Percentiles rank a stretch among this genome's conserved stretches.
These are phyloP conservation scores for Cystofilobasidium capitatum DNA, from an alignment of 768 basidiomycete species.

Conservation along the genomic window DNA sequence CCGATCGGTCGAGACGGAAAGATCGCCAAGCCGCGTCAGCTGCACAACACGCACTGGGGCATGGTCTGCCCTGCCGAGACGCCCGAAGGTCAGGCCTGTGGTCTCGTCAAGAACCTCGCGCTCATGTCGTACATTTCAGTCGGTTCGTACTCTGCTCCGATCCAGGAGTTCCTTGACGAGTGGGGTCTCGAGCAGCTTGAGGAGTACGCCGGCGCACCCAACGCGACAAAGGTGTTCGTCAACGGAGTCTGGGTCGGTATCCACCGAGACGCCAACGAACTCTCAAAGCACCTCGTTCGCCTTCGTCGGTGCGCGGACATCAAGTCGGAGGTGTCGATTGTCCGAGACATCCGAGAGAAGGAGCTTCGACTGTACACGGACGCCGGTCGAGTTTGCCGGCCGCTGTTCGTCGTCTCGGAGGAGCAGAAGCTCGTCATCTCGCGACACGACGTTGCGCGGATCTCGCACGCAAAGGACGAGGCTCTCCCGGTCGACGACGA, in stretches of 20 bases:
- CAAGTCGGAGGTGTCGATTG: conserved; percentile 89
- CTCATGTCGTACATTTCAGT: conserved; percentile 98
- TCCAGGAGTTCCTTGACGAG: conserved; percentile 96
- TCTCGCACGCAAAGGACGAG: conserved; percentile 48
- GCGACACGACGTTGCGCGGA: conserved; percentile 72
- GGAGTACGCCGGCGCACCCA: conserved; percentile 66
- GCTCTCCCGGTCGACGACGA: conserved; percentile 40
- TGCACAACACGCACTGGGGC: conserved; percentile 99
- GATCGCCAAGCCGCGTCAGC: conserved; percentile 96
- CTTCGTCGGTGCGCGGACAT: conserved; percentile 90
- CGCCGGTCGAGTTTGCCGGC: conserved; percentile 91
- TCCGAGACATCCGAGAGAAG: conserved; percentile 91
- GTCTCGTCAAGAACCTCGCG: conserved; percentile 95
- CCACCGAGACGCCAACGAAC: conserved; percentile 83
- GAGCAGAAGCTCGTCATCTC: conserved; percentile 72
- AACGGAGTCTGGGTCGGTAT: conserved; percentile 99
- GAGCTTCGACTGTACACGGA: conserved; percentile 93
- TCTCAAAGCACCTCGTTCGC: conserved; percentile 87
- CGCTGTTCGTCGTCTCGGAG: conserved; percentile 84
- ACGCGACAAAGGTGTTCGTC: conserved; percentile 88
- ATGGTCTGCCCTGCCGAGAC: conserved; percentile 99
- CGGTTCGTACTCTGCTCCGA: conserved; percentile 86
- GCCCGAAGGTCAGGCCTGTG: conserved; percentile 98
- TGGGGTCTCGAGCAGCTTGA: conserved; percentile 94
- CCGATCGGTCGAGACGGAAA: conserved; percentile 97